Base-by-base conservation (phyloP, 169 alveolate genomes). In the Toxoplasma gondii region DNA sequence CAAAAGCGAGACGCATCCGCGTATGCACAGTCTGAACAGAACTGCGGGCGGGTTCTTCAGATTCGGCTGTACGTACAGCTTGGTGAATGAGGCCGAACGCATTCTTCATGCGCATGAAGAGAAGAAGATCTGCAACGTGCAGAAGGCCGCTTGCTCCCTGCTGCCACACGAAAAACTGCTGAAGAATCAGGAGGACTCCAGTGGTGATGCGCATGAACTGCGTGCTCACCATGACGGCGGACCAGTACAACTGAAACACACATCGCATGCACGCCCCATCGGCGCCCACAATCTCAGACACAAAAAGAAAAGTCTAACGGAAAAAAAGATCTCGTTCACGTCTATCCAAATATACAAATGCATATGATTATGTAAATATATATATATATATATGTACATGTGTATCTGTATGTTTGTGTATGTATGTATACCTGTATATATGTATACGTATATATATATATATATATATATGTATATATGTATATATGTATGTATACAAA, bases 81-180 rank as follows among this genome's bases (percentile, higher is more conserved):
- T 82, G 90, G 41, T 41, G 67, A 22, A 82, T 82, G 44, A 36
- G 22, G 41, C 44, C 54, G n/a, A 82, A 29, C 36, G 90, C 90
- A 22, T 1, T 82, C 29, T 82, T 82, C 69, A 82, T 31, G 34
- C 90, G 53, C 90, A 82, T 82, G 90, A 82, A 82, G 19, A 82
- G 90, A 22, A 82, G 90, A 16, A 82, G 41, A 36, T 82, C 90
- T 24, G 90, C 90, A 31, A 36, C 64, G 41, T 82, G 90, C 27
- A 82, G 53, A 29, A 82, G 69, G 53, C 90, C 90, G 41, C 69
- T 82, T 31, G 90, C 90, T 5, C 90, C 90, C 36, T 82, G 90
- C 24, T 82, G 90, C 90, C 90, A 82, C 36, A 82, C 90, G 90
- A 82, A 31, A 82, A 82, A 82, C 64, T 82, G 90, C 90, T 82